phyloP scores from a whole-genome alignment of 495 filamentous ascomycete species.

The Neurospora hispaniola region DNA sequence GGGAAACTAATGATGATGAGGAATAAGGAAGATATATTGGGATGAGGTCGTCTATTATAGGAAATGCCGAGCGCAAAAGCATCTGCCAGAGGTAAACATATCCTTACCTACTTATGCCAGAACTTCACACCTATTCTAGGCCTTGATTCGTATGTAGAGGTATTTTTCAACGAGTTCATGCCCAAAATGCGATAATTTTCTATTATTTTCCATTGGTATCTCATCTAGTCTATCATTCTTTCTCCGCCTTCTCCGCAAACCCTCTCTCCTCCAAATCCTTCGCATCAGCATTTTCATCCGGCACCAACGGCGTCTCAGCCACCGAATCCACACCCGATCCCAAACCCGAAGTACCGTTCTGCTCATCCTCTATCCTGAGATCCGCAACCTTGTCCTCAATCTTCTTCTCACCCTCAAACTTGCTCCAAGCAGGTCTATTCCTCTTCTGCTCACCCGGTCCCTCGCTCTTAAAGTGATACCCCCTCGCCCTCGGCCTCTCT shows the following conservation, averaged over 20 bases:
- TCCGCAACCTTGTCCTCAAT: background rate
- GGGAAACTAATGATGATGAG: no score
- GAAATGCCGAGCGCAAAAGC: background rate
- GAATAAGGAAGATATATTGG: no score
- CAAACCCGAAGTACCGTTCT: background rate
- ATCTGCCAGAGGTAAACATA: background rate
- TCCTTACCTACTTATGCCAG: background rate
- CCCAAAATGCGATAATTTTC: background rate
- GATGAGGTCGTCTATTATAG: no score
- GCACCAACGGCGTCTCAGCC: slow-evolving; percentile 3
- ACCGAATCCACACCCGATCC: background rate
- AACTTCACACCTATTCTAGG: no score
- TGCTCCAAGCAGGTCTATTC: slow-evolving; percentile 55
- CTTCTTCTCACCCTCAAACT: slow-evolving; percentile 13
- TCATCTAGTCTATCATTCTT: background rate
- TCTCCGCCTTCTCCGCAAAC: background rate
- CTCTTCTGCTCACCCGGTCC: slow-evolving; percentile 54
- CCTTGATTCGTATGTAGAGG: no score
- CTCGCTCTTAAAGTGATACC: slow-evolving; percentile 71
- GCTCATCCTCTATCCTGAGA: background rate
- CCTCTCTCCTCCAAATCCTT: background rate
- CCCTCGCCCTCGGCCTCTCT: slow-evolving; percentile 69
- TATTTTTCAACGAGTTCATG: background rate
- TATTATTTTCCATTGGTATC: background rate
- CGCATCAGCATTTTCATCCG: background rate